Evolutionary conservation across 2,329 filamentous ascomycete genomes (phyloP).

Genomic region (Fusarium napiforme): DNA sequence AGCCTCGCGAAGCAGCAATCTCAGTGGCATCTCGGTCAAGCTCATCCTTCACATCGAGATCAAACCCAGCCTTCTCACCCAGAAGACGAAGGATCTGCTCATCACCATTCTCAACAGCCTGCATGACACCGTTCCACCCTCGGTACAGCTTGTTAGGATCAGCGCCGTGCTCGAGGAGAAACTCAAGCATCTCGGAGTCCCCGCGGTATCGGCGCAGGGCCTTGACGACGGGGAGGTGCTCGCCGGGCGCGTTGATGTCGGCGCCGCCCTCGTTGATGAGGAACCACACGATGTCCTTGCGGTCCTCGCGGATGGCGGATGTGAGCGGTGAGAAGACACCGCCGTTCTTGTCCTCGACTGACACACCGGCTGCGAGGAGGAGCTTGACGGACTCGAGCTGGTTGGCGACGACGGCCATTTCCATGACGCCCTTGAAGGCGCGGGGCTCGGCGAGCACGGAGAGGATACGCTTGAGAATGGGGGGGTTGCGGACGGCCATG

Average conservation of each 20-base stretch:
- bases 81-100: constrained; percentile 63
- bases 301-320: constrained; percentile 72
- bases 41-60: constrained; percentile 65
- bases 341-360: constrained; percentile 76
- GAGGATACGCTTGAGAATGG: constrained; percentile 68
- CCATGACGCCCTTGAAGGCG: constrained; percentile 73
- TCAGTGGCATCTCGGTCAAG: constrained; percentile 65
- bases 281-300: constrained; percentile 69
- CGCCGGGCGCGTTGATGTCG: constrained; percentile 73
- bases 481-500: constrained; percentile 72
- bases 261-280: constrained; percentile 71
- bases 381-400: constrained; percentile 75
- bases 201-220: constrained; percentile 69
- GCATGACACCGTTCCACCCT: constrained; percentile 73
- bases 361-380: constrained; percentile 71
- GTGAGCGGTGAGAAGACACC: constrained; percentile 78
- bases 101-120: constrained; percentile 73
- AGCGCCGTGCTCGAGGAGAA: constrained; percentile 71
- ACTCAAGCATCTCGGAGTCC: constrained; percentile 69
- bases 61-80: constrained; percentile 59
- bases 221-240: constrained; percentile 78
- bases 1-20: constrained; percentile 67
- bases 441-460: constrained; percentile 66
- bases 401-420: constrained; percentile 74
- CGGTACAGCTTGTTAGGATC: constrained; percentile 76